Percentiles rank a stretch among this genome's conserved stretches.
These are phyloP conservation scores for Neofusicoccum sp. DNA, from an alignment of 2,329 filamentous ascomycete species.

Conservation along the genomic window DNA sequence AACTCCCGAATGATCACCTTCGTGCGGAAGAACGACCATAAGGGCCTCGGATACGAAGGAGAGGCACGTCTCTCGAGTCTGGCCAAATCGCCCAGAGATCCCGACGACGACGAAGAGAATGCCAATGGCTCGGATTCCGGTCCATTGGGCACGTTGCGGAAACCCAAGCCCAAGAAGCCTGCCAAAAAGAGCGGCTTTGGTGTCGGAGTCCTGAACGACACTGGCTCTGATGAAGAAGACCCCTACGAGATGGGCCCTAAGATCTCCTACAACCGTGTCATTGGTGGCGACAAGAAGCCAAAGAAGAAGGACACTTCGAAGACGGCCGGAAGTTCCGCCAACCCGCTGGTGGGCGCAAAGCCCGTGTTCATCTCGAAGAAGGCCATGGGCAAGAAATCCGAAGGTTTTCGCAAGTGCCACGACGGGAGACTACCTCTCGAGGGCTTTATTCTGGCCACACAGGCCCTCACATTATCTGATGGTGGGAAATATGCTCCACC, in stretches of 20 bases:
- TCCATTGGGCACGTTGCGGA: slow-evolving; percentile 29
- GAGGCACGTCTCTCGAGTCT: slow-evolving; percentile 51
- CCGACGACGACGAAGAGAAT: slow-evolving; percentile 30
- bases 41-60: slow-evolving; percentile 67
- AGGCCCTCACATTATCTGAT: slow-evolving; percentile 41
- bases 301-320: slow-evolving; percentile 41
- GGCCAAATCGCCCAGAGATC: slow-evolving; percentile 30
- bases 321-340: slow-evolving; percentile 51
- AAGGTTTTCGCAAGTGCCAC: slow-evolving; percentile 67
- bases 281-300: slow-evolving; percentile 80
- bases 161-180: slow-evolving; percentile 39
- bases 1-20: slow-evolving; percentile 70
- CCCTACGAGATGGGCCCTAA: slow-evolving; percentile 88
- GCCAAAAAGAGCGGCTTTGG: slow-evolving; percentile 74
- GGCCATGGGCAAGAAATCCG: slow-evolving; percentile 36
- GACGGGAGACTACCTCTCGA: slow-evolving; percentile 78
- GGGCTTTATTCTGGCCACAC: slow-evolving; percentile 70
- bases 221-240: slow-evolving; percentile 91
- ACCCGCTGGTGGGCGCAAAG: slow-evolving; percentile 63
- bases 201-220: slow-evolving; percentile 86
- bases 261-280: slow-evolving; percentile 79
- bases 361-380: slow-evolving; percentile 77
- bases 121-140: not conserved
- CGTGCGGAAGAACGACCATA: slow-evolving; percentile 63
- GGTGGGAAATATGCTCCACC: slow-evolving; percentile 60